Evolutionary conservation across 2,329 filamentous ascomycete species (phyloP).

Genomic region (Truncatella angustata): DNA sequence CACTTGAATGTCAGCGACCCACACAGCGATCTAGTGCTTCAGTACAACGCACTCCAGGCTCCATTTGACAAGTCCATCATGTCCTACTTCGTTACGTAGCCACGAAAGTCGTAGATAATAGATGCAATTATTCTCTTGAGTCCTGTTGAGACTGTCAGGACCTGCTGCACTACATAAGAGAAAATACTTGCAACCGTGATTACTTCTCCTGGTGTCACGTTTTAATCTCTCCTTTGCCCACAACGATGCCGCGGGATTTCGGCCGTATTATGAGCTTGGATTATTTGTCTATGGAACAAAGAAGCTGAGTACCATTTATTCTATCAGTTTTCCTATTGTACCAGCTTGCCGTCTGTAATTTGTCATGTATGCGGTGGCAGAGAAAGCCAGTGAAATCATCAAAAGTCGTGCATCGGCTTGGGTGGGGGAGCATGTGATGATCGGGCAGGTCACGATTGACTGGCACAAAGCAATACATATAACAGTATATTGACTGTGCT

Average conservation of each 20-base stretch:
- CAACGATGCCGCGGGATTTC: background rate
- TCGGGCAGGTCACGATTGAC: no score
- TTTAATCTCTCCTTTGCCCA: background rate
- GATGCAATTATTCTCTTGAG: conserved; percentile 9
- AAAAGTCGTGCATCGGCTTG: background rate
- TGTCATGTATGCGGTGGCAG: background rate
- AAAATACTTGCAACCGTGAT: conserved; percentile 25
- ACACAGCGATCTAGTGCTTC: conserved; percentile 46
- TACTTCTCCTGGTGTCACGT: background rate
- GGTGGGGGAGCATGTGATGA: no score
- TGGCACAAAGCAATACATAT: no score
- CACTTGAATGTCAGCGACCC: conserved; percentile 47
- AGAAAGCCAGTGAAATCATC: background rate
- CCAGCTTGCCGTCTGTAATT: background rate
- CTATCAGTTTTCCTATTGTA: background rate
- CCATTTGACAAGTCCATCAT: conserved; percentile 51
- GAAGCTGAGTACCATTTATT: background rate
- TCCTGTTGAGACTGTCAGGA: conserved; percentile 33
- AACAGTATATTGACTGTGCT: no score
- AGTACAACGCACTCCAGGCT: conserved; percentile 39
- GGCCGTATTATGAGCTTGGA: background rate
- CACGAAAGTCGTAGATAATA: conserved; percentile 28
- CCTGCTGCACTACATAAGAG: conserved; percentile 21
- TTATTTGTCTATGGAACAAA: background rate
- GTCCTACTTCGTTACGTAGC: conserved; percentile 34